A percentile compares a stretch with the other conserved stretches of the same genome.
phyloP scores from a whole-genome alignment of 768 basidiomycete genomes.

The Podaxis carcinomalis region DNA sequence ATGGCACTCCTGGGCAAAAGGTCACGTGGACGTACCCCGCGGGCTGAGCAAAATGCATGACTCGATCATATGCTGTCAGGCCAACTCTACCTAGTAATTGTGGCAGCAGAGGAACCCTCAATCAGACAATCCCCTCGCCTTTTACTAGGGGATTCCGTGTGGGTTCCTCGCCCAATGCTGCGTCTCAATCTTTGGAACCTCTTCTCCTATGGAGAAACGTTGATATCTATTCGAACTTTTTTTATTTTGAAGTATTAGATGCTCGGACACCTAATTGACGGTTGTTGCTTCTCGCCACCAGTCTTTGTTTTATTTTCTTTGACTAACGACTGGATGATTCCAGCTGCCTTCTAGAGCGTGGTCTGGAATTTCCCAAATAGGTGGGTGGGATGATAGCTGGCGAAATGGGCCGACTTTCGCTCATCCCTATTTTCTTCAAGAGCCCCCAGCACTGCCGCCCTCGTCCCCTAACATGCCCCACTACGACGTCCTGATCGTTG shows the following conservation, averaged over 20 bases:
- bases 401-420: constrained; percentile 8
- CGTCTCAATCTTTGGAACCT: constrained; percentile 39
- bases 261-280: neutral
- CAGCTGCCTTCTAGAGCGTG: neutral
- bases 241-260: neutral
- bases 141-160: constrained; percentile 55
- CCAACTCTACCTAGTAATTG: neutral
- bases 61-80: neutral
- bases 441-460: neutral
- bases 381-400: neutral
- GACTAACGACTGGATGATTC: neutral
- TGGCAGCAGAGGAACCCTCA: constrained; percentile 42
- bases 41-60: constrained; percentile 38
- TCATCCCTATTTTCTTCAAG: neutral
- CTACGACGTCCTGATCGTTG: constrained; percentile 86
- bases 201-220: constrained; percentile 24
- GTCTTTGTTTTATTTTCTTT: neutral
- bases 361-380: constrained; percentile 5
- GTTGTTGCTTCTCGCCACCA: neutral
- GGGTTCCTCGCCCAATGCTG: constrained; percentile 37
- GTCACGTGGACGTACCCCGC: constrained; percentile 30
- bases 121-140: constrained; percentile 53
- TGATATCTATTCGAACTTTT: neutral
- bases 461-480: constrained; percentile 3
- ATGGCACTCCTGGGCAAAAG: neutral